A percentile compares a stretch with the other conserved stretches of the same genome.
Evolutionary conservation across 2,329 filamentous ascomycete genomes (phyloP).

Genomic region (Penicillium expansum): DNA sequence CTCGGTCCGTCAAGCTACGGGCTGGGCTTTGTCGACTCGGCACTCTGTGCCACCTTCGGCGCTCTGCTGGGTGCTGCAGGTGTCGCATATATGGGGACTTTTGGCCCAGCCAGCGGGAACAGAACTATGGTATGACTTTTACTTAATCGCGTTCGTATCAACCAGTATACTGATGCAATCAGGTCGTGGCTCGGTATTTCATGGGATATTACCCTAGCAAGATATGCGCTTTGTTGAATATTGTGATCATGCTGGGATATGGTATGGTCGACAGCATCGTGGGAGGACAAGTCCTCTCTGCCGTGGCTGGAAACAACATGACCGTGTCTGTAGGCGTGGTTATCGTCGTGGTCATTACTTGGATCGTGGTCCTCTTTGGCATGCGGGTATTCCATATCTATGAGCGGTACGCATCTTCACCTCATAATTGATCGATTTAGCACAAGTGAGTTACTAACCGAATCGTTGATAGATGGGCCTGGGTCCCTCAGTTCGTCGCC

Average conservation of each 20-base stretch:
- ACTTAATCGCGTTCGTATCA: neutral
- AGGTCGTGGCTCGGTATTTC: neutral
- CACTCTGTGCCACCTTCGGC: neutral
- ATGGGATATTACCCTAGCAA: neutral
- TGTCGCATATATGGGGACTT: neutral
- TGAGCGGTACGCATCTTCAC: neutral
- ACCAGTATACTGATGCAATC: neutral
- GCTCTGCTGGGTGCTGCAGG: neutral
- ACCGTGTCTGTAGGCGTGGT: neutral
- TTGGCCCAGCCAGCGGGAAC: neutral
- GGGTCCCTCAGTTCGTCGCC: neutral
- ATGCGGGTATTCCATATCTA: neutral
- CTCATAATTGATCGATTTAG: neutral
- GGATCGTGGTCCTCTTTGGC: neutral
- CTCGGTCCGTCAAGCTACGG: neutral
- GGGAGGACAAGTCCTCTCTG: neutral
- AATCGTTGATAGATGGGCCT: neutral
- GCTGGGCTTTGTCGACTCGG: neutral
- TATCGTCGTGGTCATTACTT: neutral
- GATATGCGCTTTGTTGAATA: neutral
- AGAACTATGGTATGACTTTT: neutral
- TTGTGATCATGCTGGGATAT: neutral
- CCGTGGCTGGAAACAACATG: neutral
- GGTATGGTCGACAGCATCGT: neutral
- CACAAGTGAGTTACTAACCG: neutral